Evolutionary conservation across 83 land plant genomes (phyloP).

Genomic region (Picea abies): DNA sequence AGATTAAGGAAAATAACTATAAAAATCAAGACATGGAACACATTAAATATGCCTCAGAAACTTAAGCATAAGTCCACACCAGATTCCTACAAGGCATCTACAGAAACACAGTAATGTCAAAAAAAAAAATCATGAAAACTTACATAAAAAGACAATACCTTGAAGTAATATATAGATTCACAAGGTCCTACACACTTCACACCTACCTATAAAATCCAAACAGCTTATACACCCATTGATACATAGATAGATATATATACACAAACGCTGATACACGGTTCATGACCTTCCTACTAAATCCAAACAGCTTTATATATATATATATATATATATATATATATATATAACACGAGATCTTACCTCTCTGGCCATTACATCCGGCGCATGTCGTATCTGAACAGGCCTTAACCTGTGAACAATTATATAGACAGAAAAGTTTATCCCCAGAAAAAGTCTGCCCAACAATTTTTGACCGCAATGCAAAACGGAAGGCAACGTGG

Average conservation of each 20-base stretch:
- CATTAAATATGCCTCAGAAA: too few species aligned
- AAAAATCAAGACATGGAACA: too few species aligned
- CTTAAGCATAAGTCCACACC: not conserved
- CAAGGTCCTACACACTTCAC: too few species aligned
- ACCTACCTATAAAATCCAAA: not conserved
- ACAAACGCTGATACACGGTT: not conserved
- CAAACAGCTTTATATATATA: not conserved
- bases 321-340: not conserved
- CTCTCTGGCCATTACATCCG: slow-evolving; percentile 1
- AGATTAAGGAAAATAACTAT: too few species aligned
- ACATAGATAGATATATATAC: not conserved
- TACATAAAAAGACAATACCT: too few species aligned
- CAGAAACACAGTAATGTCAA: not conserved
- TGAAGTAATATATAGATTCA: too few species aligned
- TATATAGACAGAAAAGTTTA: not conserved
- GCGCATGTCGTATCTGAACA: not conserved
- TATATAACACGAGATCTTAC: not conserved
- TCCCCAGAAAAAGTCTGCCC: too few species aligned
- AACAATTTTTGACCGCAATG: not conserved
- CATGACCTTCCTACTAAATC: not conserved
- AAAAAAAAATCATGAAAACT: too few species aligned
- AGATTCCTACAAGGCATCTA: not conserved
- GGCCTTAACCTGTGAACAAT: not conserved
- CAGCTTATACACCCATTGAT: not conserved
- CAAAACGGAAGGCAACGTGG: not conserved